These are phyloP conservation scores for Geranium rotundifolium DNA, from an alignment of 345 rosid genomes.

Conservation along the genomic window DNA sequence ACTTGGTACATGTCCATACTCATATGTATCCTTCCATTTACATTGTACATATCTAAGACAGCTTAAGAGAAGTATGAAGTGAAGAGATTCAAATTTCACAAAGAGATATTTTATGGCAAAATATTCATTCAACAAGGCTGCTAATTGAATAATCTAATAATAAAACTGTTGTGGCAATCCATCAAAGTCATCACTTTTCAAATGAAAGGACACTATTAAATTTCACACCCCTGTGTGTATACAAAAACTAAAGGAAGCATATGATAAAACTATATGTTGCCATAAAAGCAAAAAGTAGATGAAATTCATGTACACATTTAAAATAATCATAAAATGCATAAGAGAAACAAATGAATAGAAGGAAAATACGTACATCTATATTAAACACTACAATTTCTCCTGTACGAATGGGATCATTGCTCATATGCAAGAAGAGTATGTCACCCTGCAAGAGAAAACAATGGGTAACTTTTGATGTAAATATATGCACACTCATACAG, in stretches of 20 bases:
- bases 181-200: too few relatives aligned
- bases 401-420: slow-evolving; percentile 54
- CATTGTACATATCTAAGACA: neutral
- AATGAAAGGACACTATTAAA: neutral
- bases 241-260: neutral
- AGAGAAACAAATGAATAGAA: neutral
- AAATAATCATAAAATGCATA: neutral
- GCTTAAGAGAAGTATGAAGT: neutral
- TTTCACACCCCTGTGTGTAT: neutral
- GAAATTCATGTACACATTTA: neutral
- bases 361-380: slow-evolving; percentile 29
- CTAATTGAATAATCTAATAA: neutral
- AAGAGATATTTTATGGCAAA: neutral
- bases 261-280: too few relatives aligned
- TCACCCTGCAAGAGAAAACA: slow-evolving; percentile 43
- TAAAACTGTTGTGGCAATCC: neutral
- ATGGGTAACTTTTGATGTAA: neutral
- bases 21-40: neutral
- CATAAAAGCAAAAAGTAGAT: neutral
- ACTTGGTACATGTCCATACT: neutral
- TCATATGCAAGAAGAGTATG: slow-evolving; percentile 53
- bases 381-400: slow-evolving; percentile 65
- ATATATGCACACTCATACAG: neutral
- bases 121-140: neutral
- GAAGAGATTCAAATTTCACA: neutral